These are phyloP conservation scores for Betula pendula DNA, from an alignment of 306 rosid species.

Conservation along the genomic window DNA sequence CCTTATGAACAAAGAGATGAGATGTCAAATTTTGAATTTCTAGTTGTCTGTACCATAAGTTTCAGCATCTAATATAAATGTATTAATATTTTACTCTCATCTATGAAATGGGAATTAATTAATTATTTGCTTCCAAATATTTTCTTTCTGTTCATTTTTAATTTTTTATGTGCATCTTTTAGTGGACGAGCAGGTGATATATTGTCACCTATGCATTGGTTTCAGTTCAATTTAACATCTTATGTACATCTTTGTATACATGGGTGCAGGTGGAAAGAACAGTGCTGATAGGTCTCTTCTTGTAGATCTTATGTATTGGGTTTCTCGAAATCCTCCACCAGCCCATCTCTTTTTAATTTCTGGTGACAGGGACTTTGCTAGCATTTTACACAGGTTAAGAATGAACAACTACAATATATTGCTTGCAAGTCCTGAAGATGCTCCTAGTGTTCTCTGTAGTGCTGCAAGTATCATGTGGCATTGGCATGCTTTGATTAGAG, in stretches of 20 bases:
- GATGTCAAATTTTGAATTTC: neutral
- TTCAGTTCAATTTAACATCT: conserved; percentile 15
- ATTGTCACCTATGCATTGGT: neutral
- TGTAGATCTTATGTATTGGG: conserved; percentile 80
- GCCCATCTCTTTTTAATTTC: conserved; percentile 89
- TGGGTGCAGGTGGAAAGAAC: conserved; percentile 77
- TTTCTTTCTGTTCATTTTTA: neutral
- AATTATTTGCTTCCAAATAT: neutral
- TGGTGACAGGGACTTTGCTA: conserved; percentile 74
- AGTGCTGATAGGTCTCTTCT: conserved; percentile 84
- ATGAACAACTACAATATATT: conserved; percentile 86
- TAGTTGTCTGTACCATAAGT: neutral
- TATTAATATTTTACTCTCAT: neutral
- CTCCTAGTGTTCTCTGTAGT: conserved; percentile 65
- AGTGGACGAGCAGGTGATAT: neutral
- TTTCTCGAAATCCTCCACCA: conserved; percentile 95
- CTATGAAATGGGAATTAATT: neutral
- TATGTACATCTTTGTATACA: conserved; percentile 2
- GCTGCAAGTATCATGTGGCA: conserved; percentile 96
- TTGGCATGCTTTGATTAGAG: conserved; percentile 71
- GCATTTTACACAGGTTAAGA: conserved; percentile 69
- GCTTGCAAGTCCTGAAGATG: conserved; percentile 58
- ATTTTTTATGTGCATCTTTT: neutral
- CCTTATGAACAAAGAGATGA: neutral
- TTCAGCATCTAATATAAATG: neutral